Conservation (phyloP, 225 moss, liverwort and hornwort genomes). For the Antitrichia curtipendula region DNA sequence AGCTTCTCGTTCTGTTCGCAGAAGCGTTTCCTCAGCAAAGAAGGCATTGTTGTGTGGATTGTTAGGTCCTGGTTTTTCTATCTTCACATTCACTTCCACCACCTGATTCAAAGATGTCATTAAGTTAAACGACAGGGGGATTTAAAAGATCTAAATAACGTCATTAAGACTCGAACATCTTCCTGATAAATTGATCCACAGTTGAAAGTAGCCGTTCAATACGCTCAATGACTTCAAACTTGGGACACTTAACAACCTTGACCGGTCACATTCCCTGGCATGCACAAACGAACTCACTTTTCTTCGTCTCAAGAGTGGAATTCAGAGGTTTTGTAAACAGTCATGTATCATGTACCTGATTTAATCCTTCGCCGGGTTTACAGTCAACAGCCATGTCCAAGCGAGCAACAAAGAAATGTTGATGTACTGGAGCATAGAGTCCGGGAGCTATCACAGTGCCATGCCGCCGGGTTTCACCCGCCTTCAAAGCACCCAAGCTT, state of each 20-base stretch:
- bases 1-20: slow-evolving; percentile 63
- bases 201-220: background rate
- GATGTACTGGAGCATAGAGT: slow-evolving; percentile 79
- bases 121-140: background rate
- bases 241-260: background rate
- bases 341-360: slow-evolving; percentile 36
- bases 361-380: slow-evolving; percentile 65
- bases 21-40: slow-evolving; percentile 63
- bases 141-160: background rate
- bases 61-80: slow-evolving; percentile 55
- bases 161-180: background rate
- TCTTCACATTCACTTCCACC: slow-evolving; percentile 70
- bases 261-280: background rate
- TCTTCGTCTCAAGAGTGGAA: background rate
- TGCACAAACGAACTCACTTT: background rate
- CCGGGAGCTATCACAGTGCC: slow-evolving; percentile 83
- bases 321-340: slow-evolving; percentile 6
- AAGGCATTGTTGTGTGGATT: slow-evolving; percentile 78
- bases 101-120: slow-evolving; percentile 25
- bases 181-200: background rate
- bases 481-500: slow-evolving; percentile 65
- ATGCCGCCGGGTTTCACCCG: slow-evolving; percentile 60
- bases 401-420: slow-evolving; percentile 84
- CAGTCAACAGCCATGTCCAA: slow-evolving; percentile 81
- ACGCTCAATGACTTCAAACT: background rate